phyloP scores from a whole-genome alignment of 208 protist species.

The Acanthamoeba sp. region DNA sequence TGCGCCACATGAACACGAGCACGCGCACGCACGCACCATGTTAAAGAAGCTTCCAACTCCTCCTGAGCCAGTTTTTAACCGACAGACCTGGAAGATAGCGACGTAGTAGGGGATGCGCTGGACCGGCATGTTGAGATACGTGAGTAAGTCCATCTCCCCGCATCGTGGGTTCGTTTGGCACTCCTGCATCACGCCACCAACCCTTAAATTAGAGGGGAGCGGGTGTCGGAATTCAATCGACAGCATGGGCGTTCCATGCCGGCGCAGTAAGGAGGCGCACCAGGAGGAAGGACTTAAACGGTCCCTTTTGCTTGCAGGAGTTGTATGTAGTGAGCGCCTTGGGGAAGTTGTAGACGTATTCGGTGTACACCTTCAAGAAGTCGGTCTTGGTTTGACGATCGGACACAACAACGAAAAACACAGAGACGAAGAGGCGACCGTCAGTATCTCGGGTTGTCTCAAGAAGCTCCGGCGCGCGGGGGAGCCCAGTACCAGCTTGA shows the following conservation, averaged over 20 bases:
- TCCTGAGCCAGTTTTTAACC: constrained; percentile 45
- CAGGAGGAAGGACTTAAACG: constrained; percentile 79
- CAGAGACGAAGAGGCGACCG: too few relatives aligned
- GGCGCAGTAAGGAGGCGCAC: too few relatives aligned
- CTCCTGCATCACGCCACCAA: constrained; percentile 6
- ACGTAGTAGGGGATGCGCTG: constrained; percentile 86
- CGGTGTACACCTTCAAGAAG: constrained; percentile 87
- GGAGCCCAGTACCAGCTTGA: constrained; percentile 3
- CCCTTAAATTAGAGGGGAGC: too few relatives aligned
- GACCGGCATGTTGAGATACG: constrained; percentile 84
- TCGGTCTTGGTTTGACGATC: constrained; percentile 20
- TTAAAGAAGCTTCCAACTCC: constrained; percentile 67
- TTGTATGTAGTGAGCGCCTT: constrained; percentile 80
- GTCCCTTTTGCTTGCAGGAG: constrained; percentile 78
- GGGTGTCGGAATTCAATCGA: too few relatives aligned
- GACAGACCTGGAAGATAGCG: constrained; percentile 27
- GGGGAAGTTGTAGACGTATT: constrained; percentile 86
- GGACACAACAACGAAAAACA: background rate
- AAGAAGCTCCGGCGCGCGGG: too few relatives aligned
- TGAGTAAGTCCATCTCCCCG: constrained; percentile 75
- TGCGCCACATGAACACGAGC: constrained; percentile 28
- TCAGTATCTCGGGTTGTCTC: too few relatives aligned
- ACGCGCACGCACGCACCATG: background rate
- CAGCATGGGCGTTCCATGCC: too few relatives aligned
- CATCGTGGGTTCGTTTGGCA: constrained; percentile 59